Conservation (phyloP, 2,329 filamentous ascomycete genomes). For the Amauroascus verrucosus region DNA sequence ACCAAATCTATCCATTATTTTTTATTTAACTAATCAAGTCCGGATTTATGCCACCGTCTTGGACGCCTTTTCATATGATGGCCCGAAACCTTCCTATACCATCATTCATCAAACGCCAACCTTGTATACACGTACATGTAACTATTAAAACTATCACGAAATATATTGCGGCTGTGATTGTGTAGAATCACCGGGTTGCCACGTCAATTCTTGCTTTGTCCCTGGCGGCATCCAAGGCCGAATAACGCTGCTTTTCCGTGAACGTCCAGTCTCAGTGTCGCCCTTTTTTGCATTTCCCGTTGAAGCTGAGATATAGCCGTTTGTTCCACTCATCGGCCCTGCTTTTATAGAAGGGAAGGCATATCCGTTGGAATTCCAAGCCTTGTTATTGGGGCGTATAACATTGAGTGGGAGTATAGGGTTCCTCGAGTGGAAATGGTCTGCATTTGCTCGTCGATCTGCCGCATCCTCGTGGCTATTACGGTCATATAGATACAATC, state of each 20-base stretch:
- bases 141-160: conserved; percentile 8
- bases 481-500: conserved; percentile 90
- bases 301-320: conserved; percentile 9
- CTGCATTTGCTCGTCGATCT: conserved; percentile 60
- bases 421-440: conserved; percentile 52
- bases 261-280: conserved; percentile 37
- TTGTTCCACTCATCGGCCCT: background rate
- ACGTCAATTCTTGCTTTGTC: conserved; percentile 78
- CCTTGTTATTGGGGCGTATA: conserved; percentile 27
- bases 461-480: conserved; percentile 81
- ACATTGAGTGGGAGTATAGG: conserved; percentile 57
- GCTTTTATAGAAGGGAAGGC: conserved; percentile 23
- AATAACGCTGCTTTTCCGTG: conserved; percentile 32
- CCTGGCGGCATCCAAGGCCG: conserved; percentile 60
- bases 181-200: conserved; percentile 45
- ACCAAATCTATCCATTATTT: conserved; percentile 10
- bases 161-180: conserved; percentile 14
- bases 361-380: conserved; percentile 31
- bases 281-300: conserved; percentile 32
- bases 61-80: conserved; percentile 7
- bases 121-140: conserved; percentile 6
- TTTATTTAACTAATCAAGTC: background rate
- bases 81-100: background rate
- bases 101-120: conserved; percentile 4
- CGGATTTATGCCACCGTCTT: conserved; percentile 1